Evolutionary conservation across 1,284 basidiomycete genomes (phyloP).

Genomic region (Ceratobasidium sp.): DNA sequence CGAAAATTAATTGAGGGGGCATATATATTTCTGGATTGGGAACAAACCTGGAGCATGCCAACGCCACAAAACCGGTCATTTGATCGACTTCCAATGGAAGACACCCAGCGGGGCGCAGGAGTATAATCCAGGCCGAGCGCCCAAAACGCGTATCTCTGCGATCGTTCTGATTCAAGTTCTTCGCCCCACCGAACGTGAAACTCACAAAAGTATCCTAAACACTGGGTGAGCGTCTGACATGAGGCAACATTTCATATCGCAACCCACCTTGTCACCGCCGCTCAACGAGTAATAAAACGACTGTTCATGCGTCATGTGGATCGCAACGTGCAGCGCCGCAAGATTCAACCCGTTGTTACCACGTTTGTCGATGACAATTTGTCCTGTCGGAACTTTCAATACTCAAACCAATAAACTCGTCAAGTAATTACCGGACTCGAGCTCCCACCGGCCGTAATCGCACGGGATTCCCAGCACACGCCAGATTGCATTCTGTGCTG

Average conservation of each 20-base stretch:
- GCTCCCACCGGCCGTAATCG: constrained; percentile 56
- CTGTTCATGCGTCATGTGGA: constrained; percentile 58
- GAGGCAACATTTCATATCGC: background rate
- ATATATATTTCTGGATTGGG: constrained; percentile 1
- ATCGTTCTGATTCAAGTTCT: constrained; percentile 1
- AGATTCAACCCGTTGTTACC: constrained; percentile 60
- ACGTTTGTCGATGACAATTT: constrained; percentile 60
- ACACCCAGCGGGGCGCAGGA: constrained; percentile 57
- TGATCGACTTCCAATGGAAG: constrained; percentile 54
- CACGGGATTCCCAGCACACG: constrained; percentile 59
- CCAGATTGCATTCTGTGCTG: constrained; percentile 61
- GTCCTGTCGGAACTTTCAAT: constrained; percentile 48
- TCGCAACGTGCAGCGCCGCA: constrained; percentile 59
- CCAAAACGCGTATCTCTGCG: constrained; percentile 58
- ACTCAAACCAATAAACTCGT: background rate
- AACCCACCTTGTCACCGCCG: constrained; percentile 57
- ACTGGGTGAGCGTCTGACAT: background rate
- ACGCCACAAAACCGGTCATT: constrained; percentile 57
- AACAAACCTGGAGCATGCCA: constrained; percentile 55
- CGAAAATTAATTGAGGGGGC: constrained; percentile 21
- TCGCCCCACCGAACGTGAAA: constrained; percentile 48
- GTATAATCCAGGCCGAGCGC: constrained; percentile 56
- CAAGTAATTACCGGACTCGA: constrained; percentile 55
- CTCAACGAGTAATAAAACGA: constrained; percentile 60
- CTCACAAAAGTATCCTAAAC: constrained; percentile 58